phyloP scores from a whole-genome alignment of 352 stramenopile species.

The Globisporangium recalcitrans region DNA sequence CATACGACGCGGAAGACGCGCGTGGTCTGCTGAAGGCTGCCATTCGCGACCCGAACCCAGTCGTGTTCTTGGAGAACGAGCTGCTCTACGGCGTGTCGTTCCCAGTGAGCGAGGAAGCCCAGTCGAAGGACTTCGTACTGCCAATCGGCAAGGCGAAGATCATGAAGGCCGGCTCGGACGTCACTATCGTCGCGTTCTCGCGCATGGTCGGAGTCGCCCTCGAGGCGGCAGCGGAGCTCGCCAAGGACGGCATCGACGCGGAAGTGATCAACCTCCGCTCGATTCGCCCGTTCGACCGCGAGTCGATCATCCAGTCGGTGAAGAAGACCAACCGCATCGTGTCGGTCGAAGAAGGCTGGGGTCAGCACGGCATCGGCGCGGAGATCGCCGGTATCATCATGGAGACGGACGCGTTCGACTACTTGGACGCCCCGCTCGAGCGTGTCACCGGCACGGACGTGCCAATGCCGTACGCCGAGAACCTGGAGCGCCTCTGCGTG shows the following conservation, averaged over 20 bases:
- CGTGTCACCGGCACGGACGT: constrained; percentile 97
- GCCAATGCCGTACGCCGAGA: constrained; percentile 98
- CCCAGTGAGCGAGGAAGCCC: constrained; percentile 96
- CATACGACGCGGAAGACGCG: constrained; percentile 97
- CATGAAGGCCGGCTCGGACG: constrained; percentile 94
- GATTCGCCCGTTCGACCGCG: constrained; percentile 95
- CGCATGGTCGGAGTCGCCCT: constrained; percentile 95
- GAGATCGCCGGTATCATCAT: constrained; percentile 98
- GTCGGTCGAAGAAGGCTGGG: constrained; percentile 96
- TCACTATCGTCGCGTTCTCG: constrained; percentile 98
- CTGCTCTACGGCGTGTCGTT: constrained; percentile 97
- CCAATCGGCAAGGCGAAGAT: constrained; percentile 99
- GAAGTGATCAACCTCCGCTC: constrained; percentile 95
- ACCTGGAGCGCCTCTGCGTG: constrained; percentile 94
- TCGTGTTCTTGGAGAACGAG: constrained; percentile 99
- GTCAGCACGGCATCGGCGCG: constrained; percentile 95
- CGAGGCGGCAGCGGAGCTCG: constrained; percentile 93
- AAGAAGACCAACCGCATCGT: constrained; percentile 99
- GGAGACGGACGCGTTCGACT: constrained; percentile 98
- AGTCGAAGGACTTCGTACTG: constrained; percentile 96
- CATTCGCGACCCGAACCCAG: constrained; percentile 99
- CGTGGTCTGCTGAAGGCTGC: constrained; percentile 98
- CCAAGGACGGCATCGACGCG: constrained; percentile 92
- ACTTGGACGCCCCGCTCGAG: constrained; percentile 97
- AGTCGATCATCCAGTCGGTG: constrained; percentile 95